A percentile compares a stretch with the other conserved stretches of the same genome.
phyloP scores from a whole-genome alignment of 2,329 filamentous ascomycete species.

The Stagonosporopsis tanaceti region DNA sequence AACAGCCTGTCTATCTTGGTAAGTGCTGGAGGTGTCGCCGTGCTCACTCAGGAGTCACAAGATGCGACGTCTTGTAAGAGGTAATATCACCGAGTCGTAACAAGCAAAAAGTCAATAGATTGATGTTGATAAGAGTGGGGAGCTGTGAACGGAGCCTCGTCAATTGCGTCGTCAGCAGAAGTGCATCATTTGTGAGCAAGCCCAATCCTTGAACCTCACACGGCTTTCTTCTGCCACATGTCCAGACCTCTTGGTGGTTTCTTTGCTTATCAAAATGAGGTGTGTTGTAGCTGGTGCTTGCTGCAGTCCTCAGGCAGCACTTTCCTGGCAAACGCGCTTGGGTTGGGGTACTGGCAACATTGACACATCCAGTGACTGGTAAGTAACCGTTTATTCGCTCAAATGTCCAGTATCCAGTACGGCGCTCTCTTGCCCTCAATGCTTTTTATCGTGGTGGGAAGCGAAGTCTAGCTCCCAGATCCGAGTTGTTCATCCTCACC shows the following conservation, averaged over 20 bases:
- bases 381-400: not conserved
- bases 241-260: not conserved
- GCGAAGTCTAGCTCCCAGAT: slow-evolving; percentile 4
- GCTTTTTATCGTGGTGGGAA: not conserved
- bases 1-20: no score
- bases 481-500: not conserved
- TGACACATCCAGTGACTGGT: not conserved
- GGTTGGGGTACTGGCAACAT: not conserved
- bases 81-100: slow-evolving; percentile 5
- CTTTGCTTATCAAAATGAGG: not conserved
- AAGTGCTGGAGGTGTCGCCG: not conserved
- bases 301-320: not conserved
- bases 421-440: not conserved
- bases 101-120: slow-evolving; percentile 3
- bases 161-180: slow-evolving; percentile 11
- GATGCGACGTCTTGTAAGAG: slow-evolving; percentile 5
- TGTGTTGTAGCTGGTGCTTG: not conserved
- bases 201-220: slow-evolving; percentile 5
- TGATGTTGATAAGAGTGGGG: slow-evolving; percentile 8
- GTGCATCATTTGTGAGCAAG: slow-evolving; percentile 1
- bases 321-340: not conserved
- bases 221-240: not conserved
- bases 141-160: slow-evolving; percentile 5
- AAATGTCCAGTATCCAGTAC: not conserved
- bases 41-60: slow-evolving; percentile 1